Base-by-base conservation (phyloP, 371 early-diverging fungal genomes). In the Mortierella sp. region DNA sequence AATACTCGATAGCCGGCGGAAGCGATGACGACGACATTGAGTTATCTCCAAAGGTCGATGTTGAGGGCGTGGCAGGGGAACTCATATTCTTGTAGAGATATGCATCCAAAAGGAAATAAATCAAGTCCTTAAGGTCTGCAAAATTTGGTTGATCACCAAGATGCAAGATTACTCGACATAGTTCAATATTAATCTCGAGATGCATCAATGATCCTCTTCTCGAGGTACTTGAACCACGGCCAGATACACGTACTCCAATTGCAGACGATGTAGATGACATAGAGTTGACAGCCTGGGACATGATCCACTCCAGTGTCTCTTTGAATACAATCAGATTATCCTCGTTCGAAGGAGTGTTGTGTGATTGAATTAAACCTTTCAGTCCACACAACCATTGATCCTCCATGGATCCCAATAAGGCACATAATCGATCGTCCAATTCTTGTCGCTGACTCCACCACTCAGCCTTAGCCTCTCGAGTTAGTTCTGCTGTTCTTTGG, bases 321-420 rank as follows among this genome's bases (percentile, higher is more conserved):
- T 75, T 81, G 62, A 71, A 74, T 10, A 45, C 47, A 23, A 72
- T 45, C 47, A 81, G 26, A 40, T 72, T 70, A 23, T 70, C 62
- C 3, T 64, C 59, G 10, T 65, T 59, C 1, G 71, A 53, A 5
- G 72, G 65, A 23, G 76, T 65, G 51, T 70, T 74, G 53, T 74
- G 62, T 9, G 67, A 81, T 28, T 81, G 81, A 35, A 81, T 72
- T 28, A 81, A 59, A 34, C 89, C 90, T 75, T 85, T 86, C 26
- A 96, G 94, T 1, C 94, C 95, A 29, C 96, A 93, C 2, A 97
- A 85, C 97, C 97, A 97, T 19, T 83, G 83, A 35, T 76, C 72
- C 66, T 98, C 95, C 12, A 98, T 87, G 2, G 71, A 66, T 0
- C 59, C 79, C 29, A 97, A 70, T 23, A 96, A 64, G 2, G 59